A percentile compares a stretch with the other conserved stretches of the same genome.
These are phyloP conservation scores for Globisporangium abappressorium DNA, from an alignment of 352 stramenopile species.

Conservation along the genomic window DNA sequence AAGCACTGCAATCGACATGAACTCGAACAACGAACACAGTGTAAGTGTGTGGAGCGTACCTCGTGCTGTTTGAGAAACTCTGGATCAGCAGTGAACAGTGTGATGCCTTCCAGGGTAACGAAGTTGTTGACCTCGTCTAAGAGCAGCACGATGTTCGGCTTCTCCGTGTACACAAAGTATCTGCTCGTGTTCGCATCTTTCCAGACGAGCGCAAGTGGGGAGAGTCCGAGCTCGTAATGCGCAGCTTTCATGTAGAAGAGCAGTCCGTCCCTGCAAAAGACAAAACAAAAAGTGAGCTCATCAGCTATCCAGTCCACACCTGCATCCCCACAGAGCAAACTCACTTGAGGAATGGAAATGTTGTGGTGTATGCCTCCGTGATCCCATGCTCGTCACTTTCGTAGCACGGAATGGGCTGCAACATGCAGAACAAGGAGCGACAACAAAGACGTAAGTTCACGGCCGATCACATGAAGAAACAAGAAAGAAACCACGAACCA, in stretches of 20 bases:
- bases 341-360: slow-evolving; percentile 86
- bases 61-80: slow-evolving; percentile 61
- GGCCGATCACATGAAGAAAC: not conserved
- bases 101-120: slow-evolving; percentile 69
- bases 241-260: slow-evolving; percentile 89
- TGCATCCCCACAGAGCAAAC: slow-evolving; percentile 11
- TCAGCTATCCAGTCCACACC: not conserved
- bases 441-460: not conserved
- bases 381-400: slow-evolving; percentile 82
- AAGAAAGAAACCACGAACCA: slow-evolving; percentile 32
- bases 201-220: slow-evolving; percentile 86
- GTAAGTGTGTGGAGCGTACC: slow-evolving; percentile 26
- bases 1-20: not conserved
- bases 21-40: not conserved
- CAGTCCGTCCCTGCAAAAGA: slow-evolving; percentile 70
- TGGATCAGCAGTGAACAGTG: slow-evolving; percentile 41
- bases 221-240: slow-evolving; percentile 88
- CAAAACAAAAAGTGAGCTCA: slow-evolving; percentile 3
- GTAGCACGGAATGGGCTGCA: slow-evolving; percentile 78
- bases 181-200: slow-evolving; percentile 85
- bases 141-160: slow-evolving; percentile 69
- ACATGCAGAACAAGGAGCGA: not conserved
- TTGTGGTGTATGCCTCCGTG: slow-evolving; percentile 68
- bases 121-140: slow-evolving; percentile 51
- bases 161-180: slow-evolving; percentile 72